phyloP scores from a whole-genome alignment of 768 basidiomycete species.

The Botryobasidium botryosum region DNA sequence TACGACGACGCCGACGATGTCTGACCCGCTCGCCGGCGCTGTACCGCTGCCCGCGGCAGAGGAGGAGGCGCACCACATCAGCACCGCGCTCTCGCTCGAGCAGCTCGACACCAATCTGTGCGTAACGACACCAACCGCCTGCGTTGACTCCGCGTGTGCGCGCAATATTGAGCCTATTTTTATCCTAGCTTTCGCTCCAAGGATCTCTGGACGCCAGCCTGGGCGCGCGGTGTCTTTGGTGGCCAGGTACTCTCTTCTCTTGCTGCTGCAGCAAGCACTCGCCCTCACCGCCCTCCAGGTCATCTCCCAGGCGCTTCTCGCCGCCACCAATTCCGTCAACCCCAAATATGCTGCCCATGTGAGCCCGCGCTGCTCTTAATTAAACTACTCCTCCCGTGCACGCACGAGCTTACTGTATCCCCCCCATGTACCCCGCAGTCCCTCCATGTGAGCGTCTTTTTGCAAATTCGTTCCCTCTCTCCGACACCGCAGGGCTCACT shows the following conservation, averaged over 20 bases:
- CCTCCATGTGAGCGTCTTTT: conserved; percentile 16
- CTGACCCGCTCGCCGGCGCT: conserved; percentile 3
- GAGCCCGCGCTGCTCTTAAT: conserved; percentile 19
- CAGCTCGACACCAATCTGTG: conserved; percentile 50
- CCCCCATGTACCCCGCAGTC: conserved; percentile 33
- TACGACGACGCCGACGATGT: too few relatives aligned
- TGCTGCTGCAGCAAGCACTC: background rate
- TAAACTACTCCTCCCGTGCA: background rate
- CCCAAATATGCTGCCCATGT: conserved; percentile 55
- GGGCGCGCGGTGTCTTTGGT: conserved; percentile 63
- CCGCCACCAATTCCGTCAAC: conserved; percentile 60
- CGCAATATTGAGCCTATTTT: too few relatives aligned
- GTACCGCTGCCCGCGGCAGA: background rate
- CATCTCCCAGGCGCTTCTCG: conserved; percentile 70
- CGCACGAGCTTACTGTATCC: conserved; percentile 28
- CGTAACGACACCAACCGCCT: too few relatives aligned
- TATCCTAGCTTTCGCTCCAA: conserved; percentile 47
- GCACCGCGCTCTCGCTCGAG: conserved; percentile 64
- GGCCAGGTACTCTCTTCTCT: conserved; percentile 22
- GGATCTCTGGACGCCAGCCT: conserved; percentile 42
- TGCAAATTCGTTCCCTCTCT: background rate
- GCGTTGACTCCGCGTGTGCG: too few relatives aligned
- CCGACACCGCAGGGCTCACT: conserved; percentile 8
- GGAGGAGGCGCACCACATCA: conserved; percentile 26
- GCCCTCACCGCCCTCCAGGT: conserved; percentile 31